phyloP scores from a whole-genome alignment of 2,329 filamentous ascomycete species.

The Fusarium nurragi region DNA sequence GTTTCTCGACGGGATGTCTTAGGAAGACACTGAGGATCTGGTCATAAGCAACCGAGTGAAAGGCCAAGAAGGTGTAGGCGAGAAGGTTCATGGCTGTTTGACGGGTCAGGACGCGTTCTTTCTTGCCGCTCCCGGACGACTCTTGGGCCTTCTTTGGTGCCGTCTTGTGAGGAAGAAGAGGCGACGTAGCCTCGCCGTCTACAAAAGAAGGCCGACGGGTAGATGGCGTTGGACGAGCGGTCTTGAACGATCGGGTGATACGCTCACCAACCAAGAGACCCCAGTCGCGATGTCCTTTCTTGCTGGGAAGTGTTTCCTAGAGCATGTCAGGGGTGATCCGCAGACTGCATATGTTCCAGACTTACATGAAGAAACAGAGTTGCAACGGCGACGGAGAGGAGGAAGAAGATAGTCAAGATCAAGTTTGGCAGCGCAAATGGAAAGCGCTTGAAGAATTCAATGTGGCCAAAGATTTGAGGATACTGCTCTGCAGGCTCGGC shows the following conservation, averaged over 20 bases:
- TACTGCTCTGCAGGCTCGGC: conserved; percentile 81
- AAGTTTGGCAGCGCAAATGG: conserved; percentile 89
- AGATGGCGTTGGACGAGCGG: conserved; percentile 34
- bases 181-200: conserved; percentile 66
- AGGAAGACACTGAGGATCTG: conserved; percentile 90
- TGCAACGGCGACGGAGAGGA: conserved; percentile 78
- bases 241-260: conserved; percentile 58
- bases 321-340: not conserved
- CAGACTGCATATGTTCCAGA: not conserved
- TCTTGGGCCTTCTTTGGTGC: conserved; percentile 38
- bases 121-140: conserved; percentile 53
- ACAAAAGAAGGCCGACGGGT: conserved; percentile 59
- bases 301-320: conserved; percentile 83
- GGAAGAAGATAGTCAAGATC: conserved; percentile 78
- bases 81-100: conserved; percentile 81
- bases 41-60: conserved; percentile 86
- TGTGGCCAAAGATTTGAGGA: conserved; percentile 74
- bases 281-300: conserved; percentile 74
- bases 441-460: conserved; percentile 74
- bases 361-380: conserved; percentile 77
- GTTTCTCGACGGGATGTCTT: conserved; percentile 72
- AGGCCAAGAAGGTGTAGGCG: conserved; percentile 81
- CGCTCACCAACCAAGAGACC: conserved; percentile 78
- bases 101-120: conserved; percentile 71
- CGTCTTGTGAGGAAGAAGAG: conserved; percentile 57